These are phyloP conservation scores for Silene coronaria DNA, from an alignment of 179 eudicot species.

Conservation along the genomic window DNA sequence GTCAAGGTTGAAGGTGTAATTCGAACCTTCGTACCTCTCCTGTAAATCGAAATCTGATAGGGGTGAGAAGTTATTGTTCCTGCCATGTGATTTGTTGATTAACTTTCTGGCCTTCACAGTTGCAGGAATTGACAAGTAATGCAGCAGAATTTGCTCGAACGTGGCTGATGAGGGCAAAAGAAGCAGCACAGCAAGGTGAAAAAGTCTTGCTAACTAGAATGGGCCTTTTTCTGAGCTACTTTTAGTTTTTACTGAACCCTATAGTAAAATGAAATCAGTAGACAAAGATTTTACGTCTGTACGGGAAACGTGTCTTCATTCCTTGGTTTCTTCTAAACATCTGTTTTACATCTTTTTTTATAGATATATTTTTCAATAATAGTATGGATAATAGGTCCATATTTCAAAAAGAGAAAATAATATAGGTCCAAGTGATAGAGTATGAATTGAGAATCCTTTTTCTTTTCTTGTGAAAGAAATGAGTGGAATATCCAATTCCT, in stretches of 20 bases:
- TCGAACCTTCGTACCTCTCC: neutral
- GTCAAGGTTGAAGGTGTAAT: neutral
- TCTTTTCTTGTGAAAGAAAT: too few relatives aligned
- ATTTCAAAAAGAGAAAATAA: too few relatives aligned
- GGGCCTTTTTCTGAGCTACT: neutral
- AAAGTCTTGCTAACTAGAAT: neutral
- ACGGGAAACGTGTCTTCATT: neutral
- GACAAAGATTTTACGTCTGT: neutral
- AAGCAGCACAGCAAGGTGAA: conserved; percentile 44
- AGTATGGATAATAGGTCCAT: too few relatives aligned
- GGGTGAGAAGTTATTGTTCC: neutral
- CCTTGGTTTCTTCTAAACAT: neutral
- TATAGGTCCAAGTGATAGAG: too few relatives aligned
- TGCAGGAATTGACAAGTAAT: conserved; percentile 37
- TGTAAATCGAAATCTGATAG: neutral
- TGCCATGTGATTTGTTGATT: conserved; percentile 3
- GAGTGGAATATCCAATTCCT: too few relatives aligned
- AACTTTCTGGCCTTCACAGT: conserved; percentile 28
- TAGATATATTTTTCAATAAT: too few relatives aligned
- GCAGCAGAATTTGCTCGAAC: conserved; percentile 41
- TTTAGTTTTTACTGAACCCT: neutral
- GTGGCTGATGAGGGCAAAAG: conserved; percentile 46
- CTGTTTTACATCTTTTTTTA: neutral
- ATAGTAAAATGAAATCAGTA: neutral
- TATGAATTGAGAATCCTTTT: too few relatives aligned